These are phyloP conservation scores for Stropharia rugosoannulata DNA, from an alignment of 768 basidiomycete genomes.

Conservation along the genomic window DNA sequence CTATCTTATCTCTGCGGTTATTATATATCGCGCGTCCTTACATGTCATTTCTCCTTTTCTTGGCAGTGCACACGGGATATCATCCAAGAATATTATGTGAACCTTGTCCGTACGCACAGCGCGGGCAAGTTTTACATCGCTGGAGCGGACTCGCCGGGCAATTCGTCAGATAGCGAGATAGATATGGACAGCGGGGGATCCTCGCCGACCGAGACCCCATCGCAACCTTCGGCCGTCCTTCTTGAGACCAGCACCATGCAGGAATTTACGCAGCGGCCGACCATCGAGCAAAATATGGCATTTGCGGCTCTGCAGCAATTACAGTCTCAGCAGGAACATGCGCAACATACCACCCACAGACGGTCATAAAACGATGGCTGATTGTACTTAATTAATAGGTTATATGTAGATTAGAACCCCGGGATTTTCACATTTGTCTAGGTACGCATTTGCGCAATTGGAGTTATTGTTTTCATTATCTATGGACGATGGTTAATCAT, in stretches of 20 bases:
- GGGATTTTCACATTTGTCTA: too few relatives aligned
- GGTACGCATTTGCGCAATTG: too few relatives aligned
- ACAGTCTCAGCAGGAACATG: slow-evolving; percentile 21
- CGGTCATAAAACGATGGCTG: not conserved
- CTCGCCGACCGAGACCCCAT: slow-evolving; percentile 42
- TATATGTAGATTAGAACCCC: too few relatives aligned
- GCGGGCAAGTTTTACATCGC: slow-evolving; percentile 53
- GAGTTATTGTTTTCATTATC: too few relatives aligned
- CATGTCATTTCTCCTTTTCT: slow-evolving; percentile 26
- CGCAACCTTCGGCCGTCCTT: slow-evolving; percentile 42
- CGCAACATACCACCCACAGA: not conserved
- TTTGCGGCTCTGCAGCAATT: slow-evolving; percentile 68
- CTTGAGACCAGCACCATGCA: slow-evolving; percentile 37
- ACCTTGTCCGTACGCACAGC: slow-evolving; percentile 86
- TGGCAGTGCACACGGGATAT: slow-evolving; percentile 84
- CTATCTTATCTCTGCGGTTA: not conserved
- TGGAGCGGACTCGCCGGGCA: slow-evolving; percentile 40
- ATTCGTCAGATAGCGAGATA: slow-evolving; percentile 52
- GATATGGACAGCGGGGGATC: slow-evolving; percentile 57
- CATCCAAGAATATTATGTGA: slow-evolving; percentile 92
- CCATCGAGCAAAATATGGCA: slow-evolving; percentile 83
- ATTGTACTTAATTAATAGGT: too few relatives aligned
- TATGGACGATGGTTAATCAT: too few relatives aligned
- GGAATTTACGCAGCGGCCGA: slow-evolving; percentile 56
- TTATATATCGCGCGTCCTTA: slow-evolving; percentile 19